Conservation (phyloP, 805 yeast species). For the Cyberlindnera amylophila region DNA sequence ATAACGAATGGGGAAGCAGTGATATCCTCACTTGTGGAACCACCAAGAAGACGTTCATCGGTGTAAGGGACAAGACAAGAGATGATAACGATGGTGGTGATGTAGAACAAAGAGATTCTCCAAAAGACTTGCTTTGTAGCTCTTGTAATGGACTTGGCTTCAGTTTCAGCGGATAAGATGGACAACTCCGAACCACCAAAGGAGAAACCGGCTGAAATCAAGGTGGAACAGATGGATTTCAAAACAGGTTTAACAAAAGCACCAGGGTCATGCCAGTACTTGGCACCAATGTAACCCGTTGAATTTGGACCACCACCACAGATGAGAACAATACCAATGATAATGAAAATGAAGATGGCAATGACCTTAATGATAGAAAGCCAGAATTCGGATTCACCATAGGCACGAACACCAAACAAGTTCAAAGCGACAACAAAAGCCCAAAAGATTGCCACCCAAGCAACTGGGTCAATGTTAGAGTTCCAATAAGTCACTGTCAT, state of each 20-base stretch:
- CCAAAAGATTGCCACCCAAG: conserved; percentile 57
- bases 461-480: conserved; percentile 43
- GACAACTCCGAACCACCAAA: conserved; percentile 73
- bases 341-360: conserved; percentile 45
- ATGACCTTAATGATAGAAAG: conserved; percentile 43
- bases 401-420: conserved; percentile 48
- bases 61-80: conserved; percentile 72
- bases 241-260: conserved; percentile 51
- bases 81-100: conserved; percentile 50
- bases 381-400: conserved; percentile 51
- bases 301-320: conserved; percentile 47
- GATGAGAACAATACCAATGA: conserved; percentile 43
- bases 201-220: conserved; percentile 74
- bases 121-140: conserved; percentile 73
- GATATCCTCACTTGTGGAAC: conserved; percentile 50
- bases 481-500: conserved; percentile 58
- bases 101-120: conserved; percentile 72
- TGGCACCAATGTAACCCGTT: conserved; percentile 36
- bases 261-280: conserved; percentile 50
- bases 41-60: conserved; percentile 43
- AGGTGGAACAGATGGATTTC: conserved; percentile 69
- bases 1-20: conserved; percentile 81
- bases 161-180: conserved; percentile 71
- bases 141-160: conserved; percentile 65
- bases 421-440: conserved; percentile 44